phyloP scores from a whole-genome alignment of 371 early-diverging fungal genomes.

The Mortierella sp. region DNA sequence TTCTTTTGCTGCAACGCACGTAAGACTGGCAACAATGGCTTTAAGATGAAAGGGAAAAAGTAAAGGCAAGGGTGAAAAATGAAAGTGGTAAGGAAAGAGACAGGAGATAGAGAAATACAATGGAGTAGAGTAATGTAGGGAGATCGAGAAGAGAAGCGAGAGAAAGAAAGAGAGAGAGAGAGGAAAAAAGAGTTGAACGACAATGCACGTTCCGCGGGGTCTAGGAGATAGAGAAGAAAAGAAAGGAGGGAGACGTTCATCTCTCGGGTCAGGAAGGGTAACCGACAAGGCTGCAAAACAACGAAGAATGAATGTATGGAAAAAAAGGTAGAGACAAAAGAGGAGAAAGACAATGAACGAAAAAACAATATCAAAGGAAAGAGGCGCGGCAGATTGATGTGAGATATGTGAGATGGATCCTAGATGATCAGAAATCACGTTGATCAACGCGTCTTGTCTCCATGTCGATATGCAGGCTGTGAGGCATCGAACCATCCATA shows the following conservation, averaged over 20 bases:
- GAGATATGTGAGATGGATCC: not conserved
- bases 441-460: not conserved
- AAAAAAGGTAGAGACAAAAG: not conserved
- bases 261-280: not conserved
- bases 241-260: not conserved
- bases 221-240: not conserved
- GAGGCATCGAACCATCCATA: not conserved
- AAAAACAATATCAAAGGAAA: too few species aligned
- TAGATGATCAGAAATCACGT: not conserved
- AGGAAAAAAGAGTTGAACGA: constrained; percentile 6
- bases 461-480: too few species aligned
- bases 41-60: not conserved
- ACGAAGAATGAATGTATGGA: not conserved
- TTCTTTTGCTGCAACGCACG: not conserved
- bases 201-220: constrained; percentile 6
- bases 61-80: not conserved
- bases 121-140: not conserved
- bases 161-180: not conserved
- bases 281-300: constrained; percentile 5
- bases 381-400: not conserved
- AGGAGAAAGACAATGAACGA: not conserved
- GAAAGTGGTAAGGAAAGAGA: not conserved
- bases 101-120: not conserved
- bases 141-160: not conserved
- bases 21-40: not conserved